These are phyloP conservation scores for Alternaria sp. DNA, from an alignment of 2,329 filamentous ascomycete species.

Conservation along the genomic window DNA sequence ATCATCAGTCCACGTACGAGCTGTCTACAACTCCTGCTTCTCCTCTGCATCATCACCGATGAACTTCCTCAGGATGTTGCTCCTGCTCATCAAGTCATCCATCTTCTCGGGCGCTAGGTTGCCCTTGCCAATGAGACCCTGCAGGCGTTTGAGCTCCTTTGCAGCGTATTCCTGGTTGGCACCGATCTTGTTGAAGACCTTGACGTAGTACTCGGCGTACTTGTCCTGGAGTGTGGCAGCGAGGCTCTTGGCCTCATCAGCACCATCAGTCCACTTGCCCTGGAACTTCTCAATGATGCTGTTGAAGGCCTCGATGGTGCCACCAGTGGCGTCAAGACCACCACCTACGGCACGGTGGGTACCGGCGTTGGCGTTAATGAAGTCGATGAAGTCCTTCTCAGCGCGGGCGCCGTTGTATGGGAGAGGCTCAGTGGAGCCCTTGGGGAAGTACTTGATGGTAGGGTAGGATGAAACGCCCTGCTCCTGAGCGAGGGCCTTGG, in stretches of 20 bases:
- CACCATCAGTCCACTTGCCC: conserved; percentile 68
- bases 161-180: conserved; percentile 79
- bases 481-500: conserved; percentile 77
- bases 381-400: conserved; percentile 79
- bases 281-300: conserved; percentile 75
- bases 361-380: conserved; percentile 87
- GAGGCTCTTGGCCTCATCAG: conserved; percentile 75
- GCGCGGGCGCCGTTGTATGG: conserved; percentile 78
- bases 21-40: conserved; percentile 75
- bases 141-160: conserved; percentile 85
- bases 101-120: conserved; percentile 84
- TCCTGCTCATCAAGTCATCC: conserved; percentile 85
- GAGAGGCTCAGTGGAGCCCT: conserved; percentile 76
- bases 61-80: conserved; percentile 87
- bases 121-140: conserved; percentile 84
- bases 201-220: conserved; percentile 93
- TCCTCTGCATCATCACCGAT: conserved; percentile 61
- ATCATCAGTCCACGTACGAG: not conserved
- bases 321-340: conserved; percentile 77
- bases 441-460: conserved; percentile 97
- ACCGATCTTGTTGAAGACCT: conserved; percentile 84
- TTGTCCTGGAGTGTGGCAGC: conserved; percentile 74
- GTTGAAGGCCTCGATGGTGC: conserved; percentile 83
- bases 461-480: conserved; percentile 88
- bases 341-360: conserved; percentile 86